phyloP scores from a whole-genome alignment of 129 eudicot species.

The Artemisia tridentata region DNA sequence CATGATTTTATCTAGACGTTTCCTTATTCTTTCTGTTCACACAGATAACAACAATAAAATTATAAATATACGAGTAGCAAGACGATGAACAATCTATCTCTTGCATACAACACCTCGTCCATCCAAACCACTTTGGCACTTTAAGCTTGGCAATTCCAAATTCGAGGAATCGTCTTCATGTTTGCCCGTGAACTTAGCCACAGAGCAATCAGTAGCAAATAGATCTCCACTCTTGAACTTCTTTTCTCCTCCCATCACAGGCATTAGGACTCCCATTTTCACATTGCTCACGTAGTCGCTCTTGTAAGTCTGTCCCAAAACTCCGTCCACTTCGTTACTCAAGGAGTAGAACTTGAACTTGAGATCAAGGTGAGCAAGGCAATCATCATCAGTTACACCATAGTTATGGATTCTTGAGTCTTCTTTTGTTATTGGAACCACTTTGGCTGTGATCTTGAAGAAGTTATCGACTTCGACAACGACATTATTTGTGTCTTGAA shows the following conservation, averaged over 20 bases:
- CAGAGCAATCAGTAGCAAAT: conserved; percentile 56
- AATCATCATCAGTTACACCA: conserved; percentile 49
- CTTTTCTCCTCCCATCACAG: conserved; percentile 62
- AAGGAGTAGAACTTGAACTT: conserved; percentile 62
- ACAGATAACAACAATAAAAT: neutral
- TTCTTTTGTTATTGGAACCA: conserved; percentile 60
- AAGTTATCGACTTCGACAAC: conserved; percentile 44
- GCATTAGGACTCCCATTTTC: conserved; percentile 65
- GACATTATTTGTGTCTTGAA: conserved; percentile 37
- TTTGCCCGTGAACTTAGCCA: conserved; percentile 34
- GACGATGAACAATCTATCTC: conserved; percentile 31
- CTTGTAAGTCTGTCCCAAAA: conserved; percentile 64
- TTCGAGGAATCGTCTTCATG: conserved; percentile 12
- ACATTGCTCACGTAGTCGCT: conserved; percentile 59
- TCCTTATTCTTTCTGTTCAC: neutral
- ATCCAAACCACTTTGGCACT: conserved; percentile 49
- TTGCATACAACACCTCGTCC: conserved; percentile 79
- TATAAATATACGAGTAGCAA: neutral
- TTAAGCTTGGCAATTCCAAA: conserved; percentile 51
- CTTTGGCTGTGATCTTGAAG: conserved; percentile 60
- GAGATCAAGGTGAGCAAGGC: conserved; percentile 78
- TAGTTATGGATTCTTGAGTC: conserved; percentile 66
- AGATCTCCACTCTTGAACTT: conserved; percentile 38
- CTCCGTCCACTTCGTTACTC: conserved; percentile 48
- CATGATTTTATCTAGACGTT: no score